These are phyloP conservation scores for Neopestalotiopsis clavispora DNA, from an alignment of 2,329 filamentous ascomycete genomes.

Conservation along the genomic window DNA sequence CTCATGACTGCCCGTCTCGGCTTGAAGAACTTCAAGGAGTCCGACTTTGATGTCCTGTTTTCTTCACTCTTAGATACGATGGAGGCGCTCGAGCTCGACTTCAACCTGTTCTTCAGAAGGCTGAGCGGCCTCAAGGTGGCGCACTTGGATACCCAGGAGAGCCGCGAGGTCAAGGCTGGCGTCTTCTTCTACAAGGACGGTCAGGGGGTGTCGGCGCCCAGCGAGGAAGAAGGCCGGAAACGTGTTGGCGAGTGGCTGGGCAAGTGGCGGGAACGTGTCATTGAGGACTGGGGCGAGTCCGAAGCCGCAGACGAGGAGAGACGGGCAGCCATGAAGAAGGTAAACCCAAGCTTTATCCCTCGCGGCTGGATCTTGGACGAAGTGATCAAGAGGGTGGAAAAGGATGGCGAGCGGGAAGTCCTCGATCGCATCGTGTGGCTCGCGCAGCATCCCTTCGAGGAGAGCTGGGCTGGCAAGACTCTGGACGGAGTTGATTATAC, in stretches of 20 bases:
- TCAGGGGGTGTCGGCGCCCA: slow-evolving; percentile 51
- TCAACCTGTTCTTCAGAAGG: slow-evolving; percentile 90
- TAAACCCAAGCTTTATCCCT: slow-evolving; percentile 93
- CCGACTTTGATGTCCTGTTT: slow-evolving; percentile 81
- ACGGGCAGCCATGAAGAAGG: slow-evolving; percentile 75
- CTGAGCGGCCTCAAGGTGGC: slow-evolving; percentile 67
- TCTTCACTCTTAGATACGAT: slow-evolving; percentile 83
- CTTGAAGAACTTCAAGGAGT: slow-evolving; percentile 68
- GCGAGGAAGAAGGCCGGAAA: slow-evolving; percentile 66
- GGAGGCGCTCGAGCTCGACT: slow-evolving; percentile 84
- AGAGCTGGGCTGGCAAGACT: slow-evolving; percentile 66
- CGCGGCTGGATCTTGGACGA: slow-evolving; percentile 93
- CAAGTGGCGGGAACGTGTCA: slow-evolving; percentile 73
- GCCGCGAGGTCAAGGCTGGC: slow-evolving; percentile 66
- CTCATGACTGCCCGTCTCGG: slow-evolving; percentile 84
- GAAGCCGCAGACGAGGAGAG: slow-evolving; percentile 63
- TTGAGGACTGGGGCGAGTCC: slow-evolving; percentile 74
- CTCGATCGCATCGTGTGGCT: slow-evolving; percentile 81
- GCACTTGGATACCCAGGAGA: slow-evolving; percentile 68
- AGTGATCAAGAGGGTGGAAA: slow-evolving; percentile 86
- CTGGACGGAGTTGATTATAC: slow-evolving; percentile 55
- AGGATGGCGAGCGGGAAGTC: slow-evolving; percentile 79
- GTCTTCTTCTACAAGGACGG: slow-evolving; percentile 84
- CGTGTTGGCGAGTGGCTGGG: slow-evolving; percentile 80
- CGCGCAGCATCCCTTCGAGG: slow-evolving; percentile 82